phyloP scores from a whole-genome alignment of 768 basidiomycete species.

The Tylopilus balloui region DNA sequence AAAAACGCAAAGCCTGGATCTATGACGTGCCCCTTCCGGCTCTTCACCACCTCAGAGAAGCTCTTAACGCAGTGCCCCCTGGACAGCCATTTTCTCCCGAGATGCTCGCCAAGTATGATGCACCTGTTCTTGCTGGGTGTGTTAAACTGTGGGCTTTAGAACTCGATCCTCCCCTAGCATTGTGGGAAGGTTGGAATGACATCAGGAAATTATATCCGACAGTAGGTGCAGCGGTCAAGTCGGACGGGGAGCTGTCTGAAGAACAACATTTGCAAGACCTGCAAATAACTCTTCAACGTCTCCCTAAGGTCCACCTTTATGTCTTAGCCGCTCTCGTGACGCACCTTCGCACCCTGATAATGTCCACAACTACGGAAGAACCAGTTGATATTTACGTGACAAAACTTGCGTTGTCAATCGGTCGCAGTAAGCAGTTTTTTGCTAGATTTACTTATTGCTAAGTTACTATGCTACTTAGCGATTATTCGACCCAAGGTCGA shows the following conservation, averaged over 20 bases:
- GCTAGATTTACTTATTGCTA: not conserved
- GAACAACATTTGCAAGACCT: constrained; percentile 63
- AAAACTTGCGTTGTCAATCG: constrained; percentile 84
- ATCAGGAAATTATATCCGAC: constrained; percentile 81
- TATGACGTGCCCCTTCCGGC: constrained; percentile 86
- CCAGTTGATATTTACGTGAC: constrained; percentile 73
- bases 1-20: constrained; percentile 89
- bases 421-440: constrained; percentile 59
- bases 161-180: constrained; percentile 77
- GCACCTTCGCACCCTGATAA: constrained; percentile 71
- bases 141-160: constrained; percentile 92
- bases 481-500: constrained; percentile 81
- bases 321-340: constrained; percentile 74
- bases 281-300: constrained; percentile 54
- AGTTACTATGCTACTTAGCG: constrained; percentile 38
- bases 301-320: constrained; percentile 76
- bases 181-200: constrained; percentile 93
- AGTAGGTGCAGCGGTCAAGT: constrained; percentile 53
- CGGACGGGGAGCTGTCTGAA: constrained; percentile 49
- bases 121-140: constrained; percentile 79
- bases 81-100: constrained; percentile 44
- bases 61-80: constrained; percentile 66
- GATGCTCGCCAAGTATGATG: constrained; percentile 71
- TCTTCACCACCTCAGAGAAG: constrained; percentile 82
- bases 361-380: constrained; percentile 66